Conservation (phyloP, 2,329 filamentous ascomycete species). For the Ophiostoma himal-ulmi region DNA sequence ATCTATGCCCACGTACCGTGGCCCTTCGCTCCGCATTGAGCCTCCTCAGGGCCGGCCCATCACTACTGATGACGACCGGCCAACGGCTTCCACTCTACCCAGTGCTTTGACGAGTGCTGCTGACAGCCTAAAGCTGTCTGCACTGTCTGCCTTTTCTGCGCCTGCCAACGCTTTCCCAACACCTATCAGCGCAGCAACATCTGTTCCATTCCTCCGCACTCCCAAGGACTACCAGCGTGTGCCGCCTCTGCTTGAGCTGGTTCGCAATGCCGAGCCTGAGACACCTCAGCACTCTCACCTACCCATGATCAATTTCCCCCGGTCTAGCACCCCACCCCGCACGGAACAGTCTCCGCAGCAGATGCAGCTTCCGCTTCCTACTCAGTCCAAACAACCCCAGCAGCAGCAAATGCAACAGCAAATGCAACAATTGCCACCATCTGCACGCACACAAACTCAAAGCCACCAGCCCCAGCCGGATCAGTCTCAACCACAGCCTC, state of each 20-base stretch:
- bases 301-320: conserved; percentile 54
- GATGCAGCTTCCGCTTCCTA: conserved; percentile 27
- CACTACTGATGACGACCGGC: conserved; percentile 52
- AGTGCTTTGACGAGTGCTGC: conserved; percentile 55
- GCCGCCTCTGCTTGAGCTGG: conserved; percentile 55
- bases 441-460: not conserved
- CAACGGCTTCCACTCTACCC: conserved; percentile 53
- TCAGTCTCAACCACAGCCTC: not conserved
- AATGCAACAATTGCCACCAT: not conserved
- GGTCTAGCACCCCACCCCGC: conserved; percentile 39
- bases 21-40: conserved; percentile 57
- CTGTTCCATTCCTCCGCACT: conserved; percentile 43
- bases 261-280: conserved; percentile 48
- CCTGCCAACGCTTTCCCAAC: conserved; percentile 55
- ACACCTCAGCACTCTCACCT: conserved; percentile 47
- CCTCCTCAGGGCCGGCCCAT: conserved; percentile 54
- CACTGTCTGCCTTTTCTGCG: conserved; percentile 45
- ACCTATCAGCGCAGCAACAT: conserved; percentile 51
- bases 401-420: conserved; percentile 28
- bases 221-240: conserved; percentile 54
- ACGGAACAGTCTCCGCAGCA: conserved; percentile 40
- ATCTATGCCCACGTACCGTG: conserved; percentile 54
- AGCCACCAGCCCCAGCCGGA: not conserved
- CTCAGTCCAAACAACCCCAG: conserved; percentile 27
- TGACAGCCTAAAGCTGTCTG: conserved; percentile 50